Percentiles rank a stretch among this genome's conserved stretches.
Conservation (phyloP, 202 grass and related monocot genomes). For the Digitaria exilis region DNA sequence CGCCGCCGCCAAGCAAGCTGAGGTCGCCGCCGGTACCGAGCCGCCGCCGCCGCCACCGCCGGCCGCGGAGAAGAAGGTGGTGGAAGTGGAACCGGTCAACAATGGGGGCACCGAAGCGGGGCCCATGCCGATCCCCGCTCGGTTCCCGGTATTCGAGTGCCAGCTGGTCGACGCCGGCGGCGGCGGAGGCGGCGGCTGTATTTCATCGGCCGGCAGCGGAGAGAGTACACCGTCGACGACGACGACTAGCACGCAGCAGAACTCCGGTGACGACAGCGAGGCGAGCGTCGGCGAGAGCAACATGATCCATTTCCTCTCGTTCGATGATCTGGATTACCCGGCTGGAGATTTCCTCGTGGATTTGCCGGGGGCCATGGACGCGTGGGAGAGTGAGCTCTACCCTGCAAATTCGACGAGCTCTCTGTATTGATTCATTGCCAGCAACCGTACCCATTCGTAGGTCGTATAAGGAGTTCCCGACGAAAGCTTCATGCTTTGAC, state of each 20-base stretch:
- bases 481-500: neutral
- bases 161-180: constrained; percentile 14
- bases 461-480: too few relatives aligned
- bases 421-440: neutral
- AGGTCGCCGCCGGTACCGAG: neutral
- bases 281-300: constrained; percentile 30
- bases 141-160: constrained; percentile 47
- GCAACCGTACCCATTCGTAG: too few relatives aligned
- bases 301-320: constrained; percentile 29
- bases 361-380: constrained; percentile 18
- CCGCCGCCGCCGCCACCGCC: neutral
- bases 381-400: constrained; percentile 38
- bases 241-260: constrained; percentile 16
- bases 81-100: neutral
- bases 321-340: constrained; percentile 35
- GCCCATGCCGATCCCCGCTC: neutral
- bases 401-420: neutral
- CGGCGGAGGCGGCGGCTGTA: neutral
- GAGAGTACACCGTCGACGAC: neutral
- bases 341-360: constrained; percentile 19
- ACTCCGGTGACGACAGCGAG: constrained; percentile 38
- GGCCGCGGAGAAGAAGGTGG: neutral
- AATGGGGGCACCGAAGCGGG: neutral
- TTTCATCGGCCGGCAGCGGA: neutral
- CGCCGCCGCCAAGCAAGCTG: neutral